Evolutionary conservation across 2,329 filamentous ascomycete species (phyloP).

Genomic region (Fusarium sp.): DNA sequence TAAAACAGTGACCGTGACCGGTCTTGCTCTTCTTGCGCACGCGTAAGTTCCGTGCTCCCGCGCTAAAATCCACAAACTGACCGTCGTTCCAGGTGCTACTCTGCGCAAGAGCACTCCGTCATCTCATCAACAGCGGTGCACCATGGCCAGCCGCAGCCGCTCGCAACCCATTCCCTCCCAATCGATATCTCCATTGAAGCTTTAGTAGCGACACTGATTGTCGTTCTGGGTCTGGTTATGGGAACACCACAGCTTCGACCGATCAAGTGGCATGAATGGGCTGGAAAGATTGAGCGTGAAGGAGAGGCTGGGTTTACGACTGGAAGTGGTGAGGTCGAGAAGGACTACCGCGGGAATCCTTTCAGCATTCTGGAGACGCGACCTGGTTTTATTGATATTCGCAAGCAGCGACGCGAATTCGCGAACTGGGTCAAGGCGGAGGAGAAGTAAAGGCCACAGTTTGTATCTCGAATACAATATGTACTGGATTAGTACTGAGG

Average conservation of each 20-base stretch:
- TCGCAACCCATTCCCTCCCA: constrained; percentile 69
- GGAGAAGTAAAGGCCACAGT: constrained; percentile 29
- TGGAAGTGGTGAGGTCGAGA: constrained; percentile 73
- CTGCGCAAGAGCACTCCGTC: constrained; percentile 89
- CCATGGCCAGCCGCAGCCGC: constrained; percentile 56
- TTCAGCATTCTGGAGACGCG: constrained; percentile 83
- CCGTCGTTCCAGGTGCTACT: constrained; percentile 80
- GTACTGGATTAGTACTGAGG: neutral
- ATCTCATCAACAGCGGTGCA: constrained; percentile 70
- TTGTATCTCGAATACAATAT: neutral
- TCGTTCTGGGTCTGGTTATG: constrained; percentile 85
- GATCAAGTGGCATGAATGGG: constrained; percentile 85
- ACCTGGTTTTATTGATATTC: constrained; percentile 88
- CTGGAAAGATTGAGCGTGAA: constrained; percentile 84
- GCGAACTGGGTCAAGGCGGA: constrained; percentile 73
- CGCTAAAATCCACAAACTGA: constrained; percentile 25
- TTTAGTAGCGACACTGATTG: constrained; percentile 79
- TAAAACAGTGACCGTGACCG: constrained; percentile 76
- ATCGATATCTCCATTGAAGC: constrained; percentile 91
- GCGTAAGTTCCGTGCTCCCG: constrained; percentile 70
- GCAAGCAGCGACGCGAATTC: constrained; percentile 83
- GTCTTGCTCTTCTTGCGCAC: constrained; percentile 83
- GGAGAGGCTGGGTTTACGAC: constrained; percentile 70
- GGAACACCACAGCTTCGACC: constrained; percentile 83
- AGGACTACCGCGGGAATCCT: constrained; percentile 79